These are phyloP conservation scores for Ottelia alismoides DNA, from an alignment of 106 monocot species.

Conservation along the genomic window DNA sequence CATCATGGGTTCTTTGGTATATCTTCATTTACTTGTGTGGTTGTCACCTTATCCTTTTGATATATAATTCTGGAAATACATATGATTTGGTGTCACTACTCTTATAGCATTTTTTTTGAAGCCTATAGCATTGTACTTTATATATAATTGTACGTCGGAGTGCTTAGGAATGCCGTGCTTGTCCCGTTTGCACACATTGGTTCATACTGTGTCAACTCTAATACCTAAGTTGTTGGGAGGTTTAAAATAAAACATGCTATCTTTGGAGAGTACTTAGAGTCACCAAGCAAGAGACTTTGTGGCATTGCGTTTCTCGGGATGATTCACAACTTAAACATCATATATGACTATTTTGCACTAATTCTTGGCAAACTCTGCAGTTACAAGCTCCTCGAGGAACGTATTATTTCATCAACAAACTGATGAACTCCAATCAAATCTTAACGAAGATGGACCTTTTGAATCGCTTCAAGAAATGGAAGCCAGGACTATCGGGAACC, in stretches of 20 bases:
- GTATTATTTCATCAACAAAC: slow-evolving; percentile 22
- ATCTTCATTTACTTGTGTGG: neutral
- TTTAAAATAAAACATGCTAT: neutral
- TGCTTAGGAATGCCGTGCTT: too few relatives aligned
- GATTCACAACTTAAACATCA: too few relatives aligned
- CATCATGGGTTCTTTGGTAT: neutral
- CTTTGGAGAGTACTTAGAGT: neutral
- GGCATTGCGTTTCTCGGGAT: neutral
- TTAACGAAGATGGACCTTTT: slow-evolving; percentile 36
- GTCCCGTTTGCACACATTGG: too few relatives aligned
- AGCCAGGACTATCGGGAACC: slow-evolving; percentile 78
- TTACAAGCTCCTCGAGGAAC: slow-evolving; percentile 25
- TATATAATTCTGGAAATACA: too few relatives aligned
- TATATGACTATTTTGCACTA: too few relatives aligned
- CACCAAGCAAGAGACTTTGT: neutral
- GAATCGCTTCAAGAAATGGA: slow-evolving; percentile 60
- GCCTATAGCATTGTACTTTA: too few relatives aligned
- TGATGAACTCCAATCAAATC: slow-evolving; percentile 17
- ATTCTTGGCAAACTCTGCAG: slow-evolving; percentile 29
- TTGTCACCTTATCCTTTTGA: too few relatives aligned
- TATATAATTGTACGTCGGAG: too few relatives aligned
- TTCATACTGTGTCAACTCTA: too few relatives aligned
- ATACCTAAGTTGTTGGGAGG: too few relatives aligned
- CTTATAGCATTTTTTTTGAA: too few relatives aligned
- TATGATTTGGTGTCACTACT: too few relatives aligned